A percentile compares a stretch with the other conserved stretches of the same genome.
Conservation (phyloP, 2,329 filamentous ascomycete species). For the Ceratocystis cacaofunesta region DNA sequence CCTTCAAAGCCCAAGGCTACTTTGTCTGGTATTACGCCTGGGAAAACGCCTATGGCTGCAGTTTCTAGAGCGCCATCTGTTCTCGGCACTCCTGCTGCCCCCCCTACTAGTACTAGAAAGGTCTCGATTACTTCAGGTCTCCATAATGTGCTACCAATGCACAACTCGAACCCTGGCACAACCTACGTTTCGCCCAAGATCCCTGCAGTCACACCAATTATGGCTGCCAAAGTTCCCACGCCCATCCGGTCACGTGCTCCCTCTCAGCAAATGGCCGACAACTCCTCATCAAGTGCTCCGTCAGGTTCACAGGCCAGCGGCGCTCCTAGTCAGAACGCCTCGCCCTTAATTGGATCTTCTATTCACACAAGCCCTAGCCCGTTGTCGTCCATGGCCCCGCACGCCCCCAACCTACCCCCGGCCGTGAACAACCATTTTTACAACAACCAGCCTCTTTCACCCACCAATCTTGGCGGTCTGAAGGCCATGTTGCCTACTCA, state of each 20-base stretch:
- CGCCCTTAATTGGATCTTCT: constrained; percentile 47
- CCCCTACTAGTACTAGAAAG: constrained; percentile 1
- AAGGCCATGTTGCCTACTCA: constrained; percentile 39
- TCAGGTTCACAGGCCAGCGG: constrained; percentile 45
- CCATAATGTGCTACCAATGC: constrained; percentile 41
- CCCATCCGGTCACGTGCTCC: constrained; percentile 61
- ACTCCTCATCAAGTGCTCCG: constrained; percentile 54
- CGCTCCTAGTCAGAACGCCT: constrained; percentile 39
- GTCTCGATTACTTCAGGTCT: constrained; percentile 20
- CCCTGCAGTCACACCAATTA: constrained; percentile 59
- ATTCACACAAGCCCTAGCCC: constrained; percentile 50
- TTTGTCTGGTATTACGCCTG: constrained; percentile 27
- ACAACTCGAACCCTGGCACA: constrained; percentile 39
- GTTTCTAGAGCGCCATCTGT: constrained; percentile 24
- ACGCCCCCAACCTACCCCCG: background rate
- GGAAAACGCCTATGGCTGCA: constrained; percentile 24
- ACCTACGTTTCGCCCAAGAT: constrained; percentile 65
- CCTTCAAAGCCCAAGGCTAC: constrained; percentile 20
- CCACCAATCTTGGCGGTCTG: constrained; percentile 38
- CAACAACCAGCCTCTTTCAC: constrained; percentile 42
- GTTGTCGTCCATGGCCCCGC: constrained; percentile 29
- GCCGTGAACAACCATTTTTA: constrained; percentile 18
- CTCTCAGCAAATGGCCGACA: constrained; percentile 58
- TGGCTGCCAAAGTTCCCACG: constrained; percentile 63
- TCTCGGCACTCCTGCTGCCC: background rate